Base-by-base conservation (phyloP, 1,139 yeast species). In the Hyphopichia burtonii region DNA sequence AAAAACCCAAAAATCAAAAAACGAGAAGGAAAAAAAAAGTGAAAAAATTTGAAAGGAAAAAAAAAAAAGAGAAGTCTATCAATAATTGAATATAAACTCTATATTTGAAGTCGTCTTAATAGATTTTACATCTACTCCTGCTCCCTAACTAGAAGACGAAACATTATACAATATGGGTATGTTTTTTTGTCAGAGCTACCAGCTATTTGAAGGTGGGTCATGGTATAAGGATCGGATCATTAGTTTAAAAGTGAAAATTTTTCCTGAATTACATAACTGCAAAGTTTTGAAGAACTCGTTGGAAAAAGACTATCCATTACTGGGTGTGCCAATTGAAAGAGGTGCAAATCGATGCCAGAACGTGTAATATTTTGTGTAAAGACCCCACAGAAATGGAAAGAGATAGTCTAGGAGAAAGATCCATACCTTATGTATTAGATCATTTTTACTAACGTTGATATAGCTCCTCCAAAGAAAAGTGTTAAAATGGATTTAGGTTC, bases 401-500 rank as follows among this genome's bases (percentile, higher is more conserved):
- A n/a, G n/a, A n/a, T n/a, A n/a, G n/a, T n/a, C n/a, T n/a, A n/a
- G n/a, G n/a, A n/a, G n/a, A n/a, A n/a, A n/a, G n/a, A n/a, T n/a
- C n/a, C n/a, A n/a, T n/a, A n/a, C n/a, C n/a, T n/a, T n/a, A n/a
- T n/a, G n/a, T n/a, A n/a, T n/a, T n/a, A n/a, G n/a, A n/a, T n/a
- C n/a, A n/a, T n/a, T n/a, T n/a, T n/a, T 31, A 31, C 34, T 31
- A 17, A 31, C 22, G 8, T 28, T 4, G 8, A 28, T 28, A n/a
- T 58, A 66, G 67, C 64, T 47, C 66, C 75, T 49, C 74, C 74
- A 49, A 72, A 73, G 57, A 71, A 69, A 53, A 63, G 57, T 48
- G 64, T 68, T 45, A 73, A 71, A 59, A 73, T 73, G 78, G 78
- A 73, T 65, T 68, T 73, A 58, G 75, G 78, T 51, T 66, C 75